A percentile compares a stretch with the other conserved stretches of the same genome.
These are phyloP conservation scores for Apophysomyces elegans DNA, from an alignment of 371 early-diverging fungal species.

Conservation along the genomic window DNA sequence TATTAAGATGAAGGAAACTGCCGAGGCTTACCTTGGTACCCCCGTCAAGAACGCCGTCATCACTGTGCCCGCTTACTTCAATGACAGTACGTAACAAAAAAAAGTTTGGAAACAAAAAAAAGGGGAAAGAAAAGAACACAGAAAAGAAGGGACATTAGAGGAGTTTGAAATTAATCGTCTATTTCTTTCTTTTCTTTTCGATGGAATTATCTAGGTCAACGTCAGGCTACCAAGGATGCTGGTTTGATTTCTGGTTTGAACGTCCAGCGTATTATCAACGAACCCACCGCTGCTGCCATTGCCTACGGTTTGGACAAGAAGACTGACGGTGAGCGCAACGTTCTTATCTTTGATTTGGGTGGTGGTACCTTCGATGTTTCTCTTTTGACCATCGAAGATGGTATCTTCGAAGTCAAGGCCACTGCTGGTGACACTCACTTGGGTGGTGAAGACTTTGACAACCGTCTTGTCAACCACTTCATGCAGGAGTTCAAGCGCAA, in stretches of 20 bases:
- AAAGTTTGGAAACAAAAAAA: too few relatives aligned
- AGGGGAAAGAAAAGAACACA: not conserved
- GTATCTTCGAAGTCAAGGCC: slow-evolving; percentile 91
- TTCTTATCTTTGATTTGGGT: slow-evolving; percentile 93
- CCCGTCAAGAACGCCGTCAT: slow-evolving; percentile 84
- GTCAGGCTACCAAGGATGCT: slow-evolving; percentile 86
- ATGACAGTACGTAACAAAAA: slow-evolving; percentile 38
- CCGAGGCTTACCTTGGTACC: slow-evolving; percentile 84
- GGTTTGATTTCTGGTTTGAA: slow-evolving; percentile 79
- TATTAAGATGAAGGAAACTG: slow-evolving; percentile 90
- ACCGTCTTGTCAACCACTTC: slow-evolving; percentile 92
- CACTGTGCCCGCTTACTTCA: slow-evolving; percentile 86
- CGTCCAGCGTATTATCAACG: slow-evolving; percentile 87
- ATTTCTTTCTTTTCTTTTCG: not conserved
- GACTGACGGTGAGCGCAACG: slow-evolving; percentile 73
- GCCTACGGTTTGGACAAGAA: slow-evolving; percentile 89
- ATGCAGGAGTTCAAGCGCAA: slow-evolving; percentile 91
- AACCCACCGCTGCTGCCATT: slow-evolving; percentile 93
- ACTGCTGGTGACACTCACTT: slow-evolving; percentile 95
- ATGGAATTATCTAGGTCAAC: slow-evolving; percentile 53
- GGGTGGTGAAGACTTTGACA: slow-evolving; percentile 98
- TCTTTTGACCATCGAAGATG: slow-evolving; percentile 83
- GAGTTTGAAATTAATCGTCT: not conserved
- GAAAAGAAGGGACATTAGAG: not conserved
- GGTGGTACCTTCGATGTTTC: slow-evolving; percentile 97